These are phyloP conservation scores for Iodosphaeria phyllophila DNA, from an alignment of 2,329 filamentous ascomycete genomes.

Conservation along the genomic window DNA sequence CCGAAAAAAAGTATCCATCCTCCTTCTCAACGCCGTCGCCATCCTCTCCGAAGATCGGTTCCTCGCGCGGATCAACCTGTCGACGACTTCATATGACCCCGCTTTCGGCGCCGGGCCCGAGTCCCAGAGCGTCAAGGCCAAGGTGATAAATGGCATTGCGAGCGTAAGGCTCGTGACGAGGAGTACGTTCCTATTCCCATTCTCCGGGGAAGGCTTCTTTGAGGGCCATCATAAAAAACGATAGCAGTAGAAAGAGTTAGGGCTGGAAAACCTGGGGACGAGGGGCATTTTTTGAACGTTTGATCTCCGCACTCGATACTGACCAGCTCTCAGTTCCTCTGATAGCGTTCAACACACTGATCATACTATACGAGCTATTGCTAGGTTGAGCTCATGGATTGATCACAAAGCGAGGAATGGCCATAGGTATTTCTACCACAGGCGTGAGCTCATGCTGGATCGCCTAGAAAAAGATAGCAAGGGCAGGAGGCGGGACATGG, in stretches of 20 bases:
- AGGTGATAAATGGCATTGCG: conserved; percentile 75
- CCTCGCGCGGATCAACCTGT: conserved; percentile 78
- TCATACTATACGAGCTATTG: conserved; percentile 68
- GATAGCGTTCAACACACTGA: conserved; percentile 64
- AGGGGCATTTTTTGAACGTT: conserved; percentile 1
- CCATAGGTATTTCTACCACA: too few relatives aligned
- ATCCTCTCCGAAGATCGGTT: conserved; percentile 91
- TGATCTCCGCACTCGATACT: too few relatives aligned
- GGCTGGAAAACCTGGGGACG: conserved; percentile 1
- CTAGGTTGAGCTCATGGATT: conserved; percentile 44
- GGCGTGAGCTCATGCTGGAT: too few relatives aligned
- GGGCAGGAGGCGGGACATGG: too few relatives aligned
- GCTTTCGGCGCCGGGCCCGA: conserved; percentile 59
- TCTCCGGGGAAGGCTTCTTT: conserved; percentile 1
- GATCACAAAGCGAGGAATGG: too few relatives aligned
- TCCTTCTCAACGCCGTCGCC: conserved; percentile 85
- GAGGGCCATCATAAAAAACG: neutral
- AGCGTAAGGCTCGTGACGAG: conserved; percentile 85
- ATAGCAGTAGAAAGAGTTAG: neutral
- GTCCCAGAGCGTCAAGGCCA: conserved; percentile 59
- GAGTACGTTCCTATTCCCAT: conserved; percentile 37
- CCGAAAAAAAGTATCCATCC: conserved; percentile 49
- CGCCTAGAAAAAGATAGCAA: too few relatives aligned
- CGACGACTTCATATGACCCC: conserved; percentile 47
- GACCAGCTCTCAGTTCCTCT: conserved; percentile 44